These are phyloP conservation scores for Penicillium antarcticum DNA, from an alignment of 495 filamentous ascomycete species.

Conservation along the genomic window DNA sequence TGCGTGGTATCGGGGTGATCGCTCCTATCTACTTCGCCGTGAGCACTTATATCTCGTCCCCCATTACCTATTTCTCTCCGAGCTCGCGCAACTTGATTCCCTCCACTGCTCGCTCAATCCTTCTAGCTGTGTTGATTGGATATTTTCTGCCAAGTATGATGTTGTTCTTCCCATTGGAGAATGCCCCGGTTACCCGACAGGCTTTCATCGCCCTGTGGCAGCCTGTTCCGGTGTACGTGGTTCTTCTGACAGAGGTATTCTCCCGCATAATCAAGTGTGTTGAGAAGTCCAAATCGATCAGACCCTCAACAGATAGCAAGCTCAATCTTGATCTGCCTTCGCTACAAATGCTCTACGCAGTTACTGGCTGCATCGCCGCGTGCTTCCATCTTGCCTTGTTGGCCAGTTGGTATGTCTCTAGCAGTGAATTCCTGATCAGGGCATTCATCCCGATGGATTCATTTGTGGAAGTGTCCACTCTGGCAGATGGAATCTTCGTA, in stretches of 20 bases:
- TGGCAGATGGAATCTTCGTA: constrained; percentile 15
- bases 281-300: neutral
- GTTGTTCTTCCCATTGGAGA: constrained; percentile 11
- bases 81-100: neutral
- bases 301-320: neutral
- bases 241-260: constrained; percentile 6
- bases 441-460: constrained; percentile 6
- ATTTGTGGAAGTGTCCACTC: constrained; percentile 4
- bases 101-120: constrained; percentile 5
- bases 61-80: neutral
- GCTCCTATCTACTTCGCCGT: constrained; percentile 13
- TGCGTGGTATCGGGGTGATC: constrained; percentile 17
- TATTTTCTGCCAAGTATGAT: constrained; percentile 9
- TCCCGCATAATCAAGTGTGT: neutral
- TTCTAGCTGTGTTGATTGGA: constrained; percentile 13
- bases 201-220: constrained; percentile 13
- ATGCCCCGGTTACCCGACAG: constrained; percentile 1
- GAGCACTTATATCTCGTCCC: constrained; percentile 3
- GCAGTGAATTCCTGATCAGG: neutral
- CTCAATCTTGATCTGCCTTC: neutral
- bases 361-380: constrained; percentile 7
- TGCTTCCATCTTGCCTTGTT: constrained; percentile 10
- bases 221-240: constrained; percentile 9
- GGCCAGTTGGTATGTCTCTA: constrained; percentile 1
- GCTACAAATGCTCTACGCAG: constrained; percentile 5